A percentile compares a stretch with the other conserved stretches of the same genome.
Evolutionary conservation across 495 filamentous ascomycete species (phyloP).

Genomic region (Trichoderma asperelloides): DNA sequence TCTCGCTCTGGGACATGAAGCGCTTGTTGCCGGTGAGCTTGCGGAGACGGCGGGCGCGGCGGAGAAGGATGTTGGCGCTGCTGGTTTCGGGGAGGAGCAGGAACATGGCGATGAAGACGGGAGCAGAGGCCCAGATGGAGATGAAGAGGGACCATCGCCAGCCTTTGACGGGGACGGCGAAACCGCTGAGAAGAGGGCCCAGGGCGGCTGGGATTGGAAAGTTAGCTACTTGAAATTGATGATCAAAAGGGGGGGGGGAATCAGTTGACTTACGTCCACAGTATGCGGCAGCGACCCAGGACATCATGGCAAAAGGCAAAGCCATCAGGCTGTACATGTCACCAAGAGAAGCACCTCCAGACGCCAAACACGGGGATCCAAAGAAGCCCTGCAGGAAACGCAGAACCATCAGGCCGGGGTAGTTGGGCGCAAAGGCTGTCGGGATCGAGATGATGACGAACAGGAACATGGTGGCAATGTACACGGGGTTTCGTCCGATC

Average conservation of each 20-base stretch:
- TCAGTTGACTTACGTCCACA: conserved; percentile 32
- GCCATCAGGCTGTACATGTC: conserved; percentile 65
- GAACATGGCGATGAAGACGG: conserved; percentile 37
- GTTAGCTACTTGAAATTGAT: conserved; percentile 1
- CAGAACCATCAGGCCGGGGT: conserved; percentile 59
- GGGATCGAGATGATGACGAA: conserved; percentile 71
- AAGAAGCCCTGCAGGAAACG: conserved; percentile 71
- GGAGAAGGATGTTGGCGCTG: conserved; percentile 35
- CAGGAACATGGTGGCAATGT: conserved; percentile 57
- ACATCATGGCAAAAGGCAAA: conserved; percentile 61
- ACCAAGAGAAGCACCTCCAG: conserved; percentile 67
- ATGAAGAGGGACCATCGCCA: conserved; percentile 52
- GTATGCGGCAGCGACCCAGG: conserved; percentile 44
- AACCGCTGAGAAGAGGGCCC: conserved; percentile 55
- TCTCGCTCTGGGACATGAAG: conserved; percentile 43
- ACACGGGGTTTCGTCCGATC: conserved; percentile 53
- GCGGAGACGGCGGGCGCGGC: conserved; percentile 31
- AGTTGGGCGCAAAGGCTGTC: conserved; percentile 64
- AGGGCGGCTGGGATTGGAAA: conserved; percentile 26
- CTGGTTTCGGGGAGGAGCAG: conserved; percentile 39
- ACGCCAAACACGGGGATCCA: conserved; percentile 66
- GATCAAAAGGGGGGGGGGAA: not conserved
- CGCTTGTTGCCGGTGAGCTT: conserved; percentile 34
- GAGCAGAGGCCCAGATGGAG: conserved; percentile 43
- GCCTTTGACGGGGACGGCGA: conserved; percentile 47